phyloP scores from a whole-genome alignment of 2,329 filamentous ascomycete species.

The Claviceps sp. region DNA sequence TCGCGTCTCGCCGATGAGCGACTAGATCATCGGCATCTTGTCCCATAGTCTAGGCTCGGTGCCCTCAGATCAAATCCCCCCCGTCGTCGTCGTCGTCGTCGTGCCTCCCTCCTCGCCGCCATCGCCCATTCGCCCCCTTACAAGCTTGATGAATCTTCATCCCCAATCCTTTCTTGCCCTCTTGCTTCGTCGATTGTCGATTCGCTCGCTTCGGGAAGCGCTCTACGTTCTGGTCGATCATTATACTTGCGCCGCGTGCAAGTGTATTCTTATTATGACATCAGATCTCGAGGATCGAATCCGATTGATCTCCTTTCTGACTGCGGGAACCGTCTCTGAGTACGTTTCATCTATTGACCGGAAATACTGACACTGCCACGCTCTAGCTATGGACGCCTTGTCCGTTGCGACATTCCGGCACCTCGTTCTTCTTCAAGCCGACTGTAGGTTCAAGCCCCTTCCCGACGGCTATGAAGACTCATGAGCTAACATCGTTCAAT shows the following conservation, averaged over 20 bases:
- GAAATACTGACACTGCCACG: constrained; percentile 18
- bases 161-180: constrained; percentile 9
- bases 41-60: constrained; percentile 12
- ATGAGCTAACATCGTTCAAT: constrained; percentile 1
- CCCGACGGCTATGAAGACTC: background rate
- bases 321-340: background rate
- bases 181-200: constrained; percentile 14
- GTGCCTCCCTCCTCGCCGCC: constrained; percentile 10
- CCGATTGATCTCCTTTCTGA: background rate
- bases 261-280: constrained; percentile 7
- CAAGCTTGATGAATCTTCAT: constrained; percentile 1
- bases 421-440: constrained; percentile 86
- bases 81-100: constrained; percentile 10
- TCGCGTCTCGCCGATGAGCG: constrained; percentile 21
- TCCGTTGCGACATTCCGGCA: constrained; percentile 95
- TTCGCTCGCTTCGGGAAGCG: constrained; percentile 15
- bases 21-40: constrained; percentile 12
- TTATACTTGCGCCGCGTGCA: constrained; percentile 11
- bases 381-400: constrained; percentile 83
- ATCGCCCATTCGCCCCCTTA: constrained; percentile 1
- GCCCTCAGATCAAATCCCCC: constrained; percentile 4
- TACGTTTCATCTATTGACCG: constrained; percentile 3
- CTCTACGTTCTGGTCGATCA: constrained; percentile 14
- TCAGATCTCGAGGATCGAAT: constrained; percentile 4
- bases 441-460: constrained; percentile 54